Base-by-base conservation (phyloP, 257 asterid species). In the Penstemon barbatus region DNA sequence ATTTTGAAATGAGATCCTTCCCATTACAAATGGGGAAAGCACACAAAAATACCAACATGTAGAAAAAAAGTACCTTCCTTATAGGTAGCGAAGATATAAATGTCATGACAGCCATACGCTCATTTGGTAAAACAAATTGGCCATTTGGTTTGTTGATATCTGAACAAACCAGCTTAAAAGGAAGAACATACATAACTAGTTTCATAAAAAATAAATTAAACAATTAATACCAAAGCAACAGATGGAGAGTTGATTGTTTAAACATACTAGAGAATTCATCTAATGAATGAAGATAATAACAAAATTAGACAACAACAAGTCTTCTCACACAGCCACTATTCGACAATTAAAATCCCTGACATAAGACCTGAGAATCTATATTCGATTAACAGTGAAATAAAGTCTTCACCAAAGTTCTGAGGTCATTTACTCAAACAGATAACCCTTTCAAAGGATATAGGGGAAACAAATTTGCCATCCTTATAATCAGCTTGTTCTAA, bases 91-190 rank as follows among this genome's bases (percentile, higher is more conserved):
- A 82, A 69, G 97, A 88, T 73, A 94, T 91, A 78, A 94, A 94
- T 69, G 96, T 80, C 84, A 91, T 64, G 75, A 89, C 80, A 77
- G 97, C 99, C 75, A 55, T 56, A 18, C 95, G 88, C 70, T 89
- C 88, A 83, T 79, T 90, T 71, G 97, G 89, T 74, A 94, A 84
- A 72, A 91, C 83, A 77, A 87, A 91, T 74, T 90, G 99, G 71
- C 99, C 99, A 74, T 94, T 87, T 12, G 99, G 99, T 79, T 94
- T 94, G 81, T 90, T 94, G 69, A 94, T 89, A 77, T 94, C 99
- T 39, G 99, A 94, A 83, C 91, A 91, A 75, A 93, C 92, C 99
- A 88, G 86, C 67, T 71, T 63, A 58, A 72, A 38, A 60, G 46
- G 59, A 72, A 15, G 49, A 46, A 61, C 54, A 67, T 19, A 7